Conservation (phyloP, 2,329 filamentous ascomycete species). For the Aspergillus thermomutatus region DNA sequence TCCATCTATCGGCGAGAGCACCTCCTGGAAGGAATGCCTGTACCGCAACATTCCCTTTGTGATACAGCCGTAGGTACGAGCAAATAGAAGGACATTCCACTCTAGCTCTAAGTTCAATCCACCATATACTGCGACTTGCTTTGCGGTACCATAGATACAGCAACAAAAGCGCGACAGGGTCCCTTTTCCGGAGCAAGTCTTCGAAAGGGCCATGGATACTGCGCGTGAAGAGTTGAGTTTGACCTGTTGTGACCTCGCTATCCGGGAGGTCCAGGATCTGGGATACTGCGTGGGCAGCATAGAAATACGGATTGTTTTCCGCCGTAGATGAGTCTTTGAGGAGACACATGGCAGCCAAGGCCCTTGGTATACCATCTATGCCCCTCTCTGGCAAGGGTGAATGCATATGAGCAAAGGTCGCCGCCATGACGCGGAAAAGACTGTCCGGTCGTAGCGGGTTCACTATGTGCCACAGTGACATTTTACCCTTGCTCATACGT, state of each 20-base stretch:
- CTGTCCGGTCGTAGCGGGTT: constrained; percentile 50
- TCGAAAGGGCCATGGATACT: constrained; percentile 35
- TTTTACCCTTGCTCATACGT: constrained; percentile 55
- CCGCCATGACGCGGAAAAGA: constrained; percentile 39
- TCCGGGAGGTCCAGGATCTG: constrained; percentile 29
- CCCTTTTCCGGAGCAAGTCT: constrained; percentile 28
- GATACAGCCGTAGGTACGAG: constrained; percentile 34
- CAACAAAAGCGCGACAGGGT: constrained; percentile 40
- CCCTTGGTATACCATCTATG: constrained; percentile 17
- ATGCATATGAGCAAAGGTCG: constrained; percentile 36
- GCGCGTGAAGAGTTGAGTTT: constrained; percentile 33
- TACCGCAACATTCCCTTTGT: constrained; percentile 23
- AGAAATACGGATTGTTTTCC: constrained; percentile 37
- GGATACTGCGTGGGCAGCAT: constrained; percentile 37
- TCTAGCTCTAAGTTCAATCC: constrained; percentile 41
- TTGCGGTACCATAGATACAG: constrained; percentile 46
- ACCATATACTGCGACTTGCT: constrained; percentile 42
- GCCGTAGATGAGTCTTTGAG: constrained; percentile 31
- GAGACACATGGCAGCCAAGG: constrained; percentile 21
- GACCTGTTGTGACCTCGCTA: constrained; percentile 17
- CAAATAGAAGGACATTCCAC: constrained; percentile 45
- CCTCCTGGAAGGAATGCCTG: constrained; percentile 32
- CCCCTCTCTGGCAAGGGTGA: constrained; percentile 28
- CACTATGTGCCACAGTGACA: constrained; percentile 50
- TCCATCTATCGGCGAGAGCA: constrained; percentile 7